Evolutionary conservation across 2,329 filamentous ascomycete species (phyloP).

Genomic region (Orbilia quercus): DNA sequence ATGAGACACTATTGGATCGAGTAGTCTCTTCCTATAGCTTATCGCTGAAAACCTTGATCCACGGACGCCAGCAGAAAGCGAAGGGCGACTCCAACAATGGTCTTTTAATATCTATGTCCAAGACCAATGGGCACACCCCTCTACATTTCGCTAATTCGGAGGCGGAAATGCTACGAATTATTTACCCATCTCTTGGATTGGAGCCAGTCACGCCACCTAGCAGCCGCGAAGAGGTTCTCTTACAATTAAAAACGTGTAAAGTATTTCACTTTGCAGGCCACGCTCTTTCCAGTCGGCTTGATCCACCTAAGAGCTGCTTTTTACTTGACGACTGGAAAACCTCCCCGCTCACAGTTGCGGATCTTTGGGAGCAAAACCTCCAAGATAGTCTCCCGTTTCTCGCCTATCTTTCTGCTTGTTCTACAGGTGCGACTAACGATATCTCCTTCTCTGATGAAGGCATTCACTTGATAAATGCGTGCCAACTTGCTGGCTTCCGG

Average conservation of each 20-base stretch:
- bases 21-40: conserved; percentile 64
- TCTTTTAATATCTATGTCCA: conserved; percentile 61
- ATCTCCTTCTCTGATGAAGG: conserved; percentile 29
- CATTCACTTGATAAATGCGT: conserved; percentile 31
- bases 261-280: conserved; percentile 66
- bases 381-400: conserved; percentile 27
- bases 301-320: conserved; percentile 62
- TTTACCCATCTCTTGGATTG: conserved; percentile 6
- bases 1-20: conserved; percentile 61
- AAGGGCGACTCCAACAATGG: background rate
- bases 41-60: conserved; percentile 62
- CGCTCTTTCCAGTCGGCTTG: conserved; percentile 58
- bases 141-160: conserved; percentile 11
- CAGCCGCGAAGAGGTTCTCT: conserved; percentile 59
- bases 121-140: conserved; percentile 56
- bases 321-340: conserved; percentile 57
- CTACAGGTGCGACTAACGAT: conserved; percentile 16
- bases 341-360: conserved; percentile 19
- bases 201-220: background rate
- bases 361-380: conserved; percentile 17
- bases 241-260: conserved; percentile 59
- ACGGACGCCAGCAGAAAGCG: conserved; percentile 55
- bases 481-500: conserved; percentile 28
- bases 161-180: background rate
- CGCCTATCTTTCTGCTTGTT: conserved; percentile 44